Percentiles rank a stretch among this genome's conserved stretches.
These are phyloP conservation scores for Talaromyces sp. DNA, from an alignment of 2,329 filamentous ascomycete genomes.

Conservation along the genomic window DNA sequence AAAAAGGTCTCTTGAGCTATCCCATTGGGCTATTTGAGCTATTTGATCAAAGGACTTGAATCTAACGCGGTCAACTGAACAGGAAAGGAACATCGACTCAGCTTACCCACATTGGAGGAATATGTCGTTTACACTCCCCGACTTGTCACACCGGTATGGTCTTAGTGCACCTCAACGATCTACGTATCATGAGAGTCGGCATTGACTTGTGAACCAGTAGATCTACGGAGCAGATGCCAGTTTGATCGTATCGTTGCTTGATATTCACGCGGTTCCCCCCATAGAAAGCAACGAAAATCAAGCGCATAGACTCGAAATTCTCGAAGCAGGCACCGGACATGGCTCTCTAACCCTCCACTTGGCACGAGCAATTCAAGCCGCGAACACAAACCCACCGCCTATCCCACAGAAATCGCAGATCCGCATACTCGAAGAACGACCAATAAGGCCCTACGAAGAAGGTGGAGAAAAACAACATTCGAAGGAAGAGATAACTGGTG, in stretches of 20 bases:
- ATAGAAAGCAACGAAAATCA: slow-evolving; percentile 26
- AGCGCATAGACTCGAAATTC: slow-evolving; percentile 58
- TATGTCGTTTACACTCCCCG: slow-evolving; percentile 65
- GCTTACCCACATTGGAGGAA: slow-evolving; percentile 64
- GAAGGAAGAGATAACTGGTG: slow-evolving; percentile 10
- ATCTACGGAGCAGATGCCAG: slow-evolving; percentile 71
- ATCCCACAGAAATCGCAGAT: slow-evolving; percentile 35
- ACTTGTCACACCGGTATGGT: slow-evolving; percentile 65
- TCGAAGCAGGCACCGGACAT: slow-evolving; percentile 83
- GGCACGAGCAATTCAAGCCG: slow-evolving; percentile 68
- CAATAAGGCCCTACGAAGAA: slow-evolving; percentile 20
- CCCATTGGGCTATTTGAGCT: not conserved
- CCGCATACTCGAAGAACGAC: slow-evolving; percentile 25
- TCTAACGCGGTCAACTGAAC: not conserved
- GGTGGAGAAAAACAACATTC: slow-evolving; percentile 18
- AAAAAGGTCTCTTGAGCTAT: slow-evolving; percentile 35
- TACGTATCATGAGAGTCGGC: not conserved
- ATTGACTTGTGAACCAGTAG: slow-evolving; percentile 37
- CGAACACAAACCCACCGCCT: slow-evolving; percentile 54
- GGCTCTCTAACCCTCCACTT: slow-evolving; percentile 72
- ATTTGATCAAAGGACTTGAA: not conserved
- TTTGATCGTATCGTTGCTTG: slow-evolving; percentile 69
- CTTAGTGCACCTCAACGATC: slow-evolving; percentile 21
- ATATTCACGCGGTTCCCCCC: slow-evolving; percentile 57
- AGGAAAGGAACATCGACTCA: slow-evolving; percentile 52